Conservation (phyloP, 2,329 filamentous ascomycete genomes). For the Colletotrichum limetticola region DNA sequence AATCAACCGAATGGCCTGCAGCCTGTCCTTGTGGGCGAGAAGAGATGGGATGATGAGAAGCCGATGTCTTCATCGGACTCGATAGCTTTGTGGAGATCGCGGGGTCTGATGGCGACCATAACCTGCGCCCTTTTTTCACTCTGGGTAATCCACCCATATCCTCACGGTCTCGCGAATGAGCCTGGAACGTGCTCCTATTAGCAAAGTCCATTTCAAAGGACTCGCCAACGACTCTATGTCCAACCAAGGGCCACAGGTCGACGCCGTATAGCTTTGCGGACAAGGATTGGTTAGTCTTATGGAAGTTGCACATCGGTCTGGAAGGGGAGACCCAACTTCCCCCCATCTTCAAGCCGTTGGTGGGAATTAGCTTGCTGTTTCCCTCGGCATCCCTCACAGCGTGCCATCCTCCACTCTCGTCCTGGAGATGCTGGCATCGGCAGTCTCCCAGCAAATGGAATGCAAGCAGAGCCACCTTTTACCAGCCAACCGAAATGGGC, state of each 20-base stretch:
- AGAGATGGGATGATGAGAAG: slow-evolving; percentile 16
- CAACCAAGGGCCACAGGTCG: background rate
- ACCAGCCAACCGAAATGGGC: slow-evolving; percentile 23
- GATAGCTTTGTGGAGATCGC: slow-evolving; percentile 21
- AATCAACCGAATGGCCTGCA: slow-evolving; percentile 13
- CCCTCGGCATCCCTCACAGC: slow-evolving; percentile 8
- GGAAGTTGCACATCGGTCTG: background rate
- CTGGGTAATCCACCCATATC: background rate
- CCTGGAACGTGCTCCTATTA: background rate
- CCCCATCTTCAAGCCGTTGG: background rate
- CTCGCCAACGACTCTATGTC: background rate
- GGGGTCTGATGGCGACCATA: slow-evolving; percentile 22
- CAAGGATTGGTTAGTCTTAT: background rate
- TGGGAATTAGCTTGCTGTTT: background rate
- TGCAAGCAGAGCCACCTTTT: slow-evolving; percentile 13
- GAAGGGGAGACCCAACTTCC: background rate
- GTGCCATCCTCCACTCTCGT: background rate
- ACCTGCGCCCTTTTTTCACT: slow-evolving; percentile 5
- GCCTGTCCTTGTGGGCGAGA: slow-evolving; percentile 5
- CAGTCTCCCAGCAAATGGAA: slow-evolving; percentile 17
- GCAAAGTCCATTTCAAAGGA: background rate
- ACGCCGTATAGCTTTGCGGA: background rate
- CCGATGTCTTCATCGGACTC: slow-evolving; percentile 9
- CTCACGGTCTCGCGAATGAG: background rate
- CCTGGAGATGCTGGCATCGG: slow-evolving; percentile 5